Evolutionary conservation across 805 yeast genomes (phyloP).

Genomic region (Starmerella powellii): DNA sequence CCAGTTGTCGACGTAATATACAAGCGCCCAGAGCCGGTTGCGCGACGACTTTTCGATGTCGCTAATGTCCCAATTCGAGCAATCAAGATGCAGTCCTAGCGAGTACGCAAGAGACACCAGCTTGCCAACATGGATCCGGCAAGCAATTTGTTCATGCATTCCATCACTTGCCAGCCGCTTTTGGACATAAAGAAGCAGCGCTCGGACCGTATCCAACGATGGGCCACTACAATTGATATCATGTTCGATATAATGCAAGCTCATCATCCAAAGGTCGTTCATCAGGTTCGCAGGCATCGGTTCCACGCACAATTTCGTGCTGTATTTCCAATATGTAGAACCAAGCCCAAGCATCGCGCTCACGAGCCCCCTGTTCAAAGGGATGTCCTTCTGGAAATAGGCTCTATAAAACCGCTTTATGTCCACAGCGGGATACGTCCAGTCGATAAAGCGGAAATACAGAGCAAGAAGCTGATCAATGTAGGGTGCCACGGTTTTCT

Average conservation of each 20-base stretch:
- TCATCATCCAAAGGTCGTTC: constrained; percentile 24
- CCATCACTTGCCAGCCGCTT: constrained; percentile 26
- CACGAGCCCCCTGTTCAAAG: constrained; percentile 26
- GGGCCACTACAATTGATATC: constrained; percentile 25
- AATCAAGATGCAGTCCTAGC: constrained; percentile 30
- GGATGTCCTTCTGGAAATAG: constrained; percentile 24
- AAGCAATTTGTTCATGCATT: constrained; percentile 24
- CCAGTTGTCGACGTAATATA: constrained; percentile 32
- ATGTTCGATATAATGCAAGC: constrained; percentile 24
- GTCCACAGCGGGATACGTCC: constrained; percentile 30
- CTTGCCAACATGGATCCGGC: constrained; percentile 24
- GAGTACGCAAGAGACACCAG: constrained; percentile 26
- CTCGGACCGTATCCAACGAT: constrained; percentile 27
- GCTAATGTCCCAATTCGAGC: constrained; percentile 29
- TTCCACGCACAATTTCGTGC: constrained; percentile 25
- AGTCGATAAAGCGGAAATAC: constrained; percentile 28
- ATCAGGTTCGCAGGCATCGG: constrained; percentile 25
- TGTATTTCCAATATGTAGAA: constrained; percentile 30
- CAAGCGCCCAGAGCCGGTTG: constrained; percentile 28
- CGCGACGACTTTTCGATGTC: constrained; percentile 27
- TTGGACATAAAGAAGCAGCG: constrained; percentile 27
- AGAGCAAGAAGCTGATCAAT: constrained; percentile 26
- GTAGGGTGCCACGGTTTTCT: constrained; percentile 17
- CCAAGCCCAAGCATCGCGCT: constrained; percentile 29
- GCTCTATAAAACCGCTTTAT: constrained; percentile 25